Evolutionary conservation across 2,329 filamentous ascomycete species (phyloP), one percentile per base, ranked within the genome.

Genomic region (Hypoxylon sp.): DNA sequence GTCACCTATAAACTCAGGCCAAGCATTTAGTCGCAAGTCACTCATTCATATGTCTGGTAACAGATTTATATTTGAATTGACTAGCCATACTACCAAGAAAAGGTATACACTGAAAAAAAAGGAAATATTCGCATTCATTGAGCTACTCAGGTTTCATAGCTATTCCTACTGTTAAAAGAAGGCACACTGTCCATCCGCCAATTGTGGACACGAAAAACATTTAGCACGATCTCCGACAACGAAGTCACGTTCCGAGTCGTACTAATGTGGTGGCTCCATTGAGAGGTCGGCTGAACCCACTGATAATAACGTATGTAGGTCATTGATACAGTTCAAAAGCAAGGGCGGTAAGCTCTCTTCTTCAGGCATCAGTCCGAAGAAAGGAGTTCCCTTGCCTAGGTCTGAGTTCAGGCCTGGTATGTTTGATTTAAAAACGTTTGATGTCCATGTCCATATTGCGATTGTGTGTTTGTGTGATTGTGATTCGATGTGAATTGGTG

Each of bases 341-440:
- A 62, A 70, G 53, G 66, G 68, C 59, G 48, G 54, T 39, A 62
- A 58, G 15, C 58, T 55, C 27, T 71, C 56, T 68, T 68, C 53
- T 59, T 44, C 55, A 60, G 65, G 67, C 69, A 64, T 69, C 64
- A 63, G 65, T 65, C 54, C 50, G 54, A 39, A 52, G 19, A 35
- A 56, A 57, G 21, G 65, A 62, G 67, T 66, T 67, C 62, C 63
- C 47, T 64, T 29, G 67, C 62, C 66, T 70, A 62, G 72, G 72
- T 74, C 74, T 73, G 74, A 75, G 68, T 67, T 71, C 67, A 65
- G 53, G 58, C 53, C 72, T 55, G 52, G 50, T 52, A 29, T 52
- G 55, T 68, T 59, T 65, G 53, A 65, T 44, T 35, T 13, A 6
- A 60, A 17, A 63, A 64, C 61, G 61, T 59, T 68, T 57, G 52